phyloP scores from a whole-genome alignment of 163 green algal species.

The Volvox carteri region DNA sequence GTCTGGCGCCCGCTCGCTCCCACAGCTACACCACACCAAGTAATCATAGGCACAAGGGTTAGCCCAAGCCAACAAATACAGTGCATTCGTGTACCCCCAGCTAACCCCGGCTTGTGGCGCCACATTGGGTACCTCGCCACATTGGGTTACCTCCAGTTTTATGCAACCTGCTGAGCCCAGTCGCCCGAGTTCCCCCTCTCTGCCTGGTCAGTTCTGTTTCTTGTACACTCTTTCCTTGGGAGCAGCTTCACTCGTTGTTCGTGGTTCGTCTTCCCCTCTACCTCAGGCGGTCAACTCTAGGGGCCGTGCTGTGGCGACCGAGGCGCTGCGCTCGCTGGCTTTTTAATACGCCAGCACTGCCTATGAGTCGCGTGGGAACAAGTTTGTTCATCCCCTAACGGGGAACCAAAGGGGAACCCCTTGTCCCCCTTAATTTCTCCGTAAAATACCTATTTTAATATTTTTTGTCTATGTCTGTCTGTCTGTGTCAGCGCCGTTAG shows the following conservation, averaged over 20 bases:
- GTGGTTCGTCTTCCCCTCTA: neutral
- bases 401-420: no score
- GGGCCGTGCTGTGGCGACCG: conserved; percentile 72
- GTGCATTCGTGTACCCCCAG: neutral
- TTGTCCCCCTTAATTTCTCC: no score
- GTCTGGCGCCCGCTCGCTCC: neutral
- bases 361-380: no score
- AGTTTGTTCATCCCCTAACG: no score
- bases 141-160: no score
- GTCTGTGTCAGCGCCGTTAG: no score
- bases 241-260: neutral
- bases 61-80: neutral
- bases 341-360: no score
- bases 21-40: neutral
- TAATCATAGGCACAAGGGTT: neutral
- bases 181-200: neutral
- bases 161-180: no score
- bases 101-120: neutral
- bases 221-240: no score
- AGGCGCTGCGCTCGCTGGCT: conserved; percentile 68
- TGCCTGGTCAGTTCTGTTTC: no score
- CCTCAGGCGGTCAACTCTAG: conserved; percentile 72
- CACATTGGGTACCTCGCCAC: neutral
- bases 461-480: no score
- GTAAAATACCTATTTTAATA: no score